phyloP scores from a whole-genome alignment of 345 rosid species.

The Populus simonii region DNA sequence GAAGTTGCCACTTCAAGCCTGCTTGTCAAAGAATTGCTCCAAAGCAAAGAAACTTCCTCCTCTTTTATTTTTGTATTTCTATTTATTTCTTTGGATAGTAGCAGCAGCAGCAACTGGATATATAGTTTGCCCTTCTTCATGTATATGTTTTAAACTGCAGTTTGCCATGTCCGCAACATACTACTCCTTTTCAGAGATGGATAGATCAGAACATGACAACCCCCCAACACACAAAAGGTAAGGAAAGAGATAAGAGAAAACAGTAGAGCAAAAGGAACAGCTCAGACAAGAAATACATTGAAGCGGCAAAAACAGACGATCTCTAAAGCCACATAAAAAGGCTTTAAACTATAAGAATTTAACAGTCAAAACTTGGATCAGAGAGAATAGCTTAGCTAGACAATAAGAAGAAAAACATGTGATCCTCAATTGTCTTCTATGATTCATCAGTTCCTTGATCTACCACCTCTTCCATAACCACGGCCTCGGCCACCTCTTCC shows the following conservation, averaged over 20 bases:
- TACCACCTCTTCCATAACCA: constrained; percentile 22
- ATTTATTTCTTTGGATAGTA: too few relatives aligned
- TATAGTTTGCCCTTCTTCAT: too few relatives aligned
- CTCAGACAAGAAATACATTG: not conserved
- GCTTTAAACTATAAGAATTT: not conserved
- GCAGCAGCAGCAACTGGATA: too few relatives aligned
- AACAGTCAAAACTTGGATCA: constrained; percentile 16
- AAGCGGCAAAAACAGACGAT: not conserved
- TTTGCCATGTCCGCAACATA: too few relatives aligned
- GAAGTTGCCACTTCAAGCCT: too few relatives aligned
- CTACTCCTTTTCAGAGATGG: too few relatives aligned
- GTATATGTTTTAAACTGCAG: too few relatives aligned
- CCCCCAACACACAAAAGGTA: not conserved
- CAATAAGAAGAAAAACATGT: not conserved
- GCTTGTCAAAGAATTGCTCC: too few relatives aligned
- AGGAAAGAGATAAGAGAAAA: not conserved
- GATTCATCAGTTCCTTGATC: constrained; percentile 15
- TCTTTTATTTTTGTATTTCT: too few relatives aligned
- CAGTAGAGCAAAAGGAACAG: not conserved
- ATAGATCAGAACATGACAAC: too few relatives aligned
- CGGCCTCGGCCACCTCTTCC: constrained; percentile 11
- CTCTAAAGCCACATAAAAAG: not conserved
- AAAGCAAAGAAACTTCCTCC: too few relatives aligned
- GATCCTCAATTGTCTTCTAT: not conserved
- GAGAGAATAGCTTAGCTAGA: not conserved